Evolutionary conservation across 2,329 filamentous ascomycete species (phyloP).

Genomic region (Fusarium citri): DNA sequence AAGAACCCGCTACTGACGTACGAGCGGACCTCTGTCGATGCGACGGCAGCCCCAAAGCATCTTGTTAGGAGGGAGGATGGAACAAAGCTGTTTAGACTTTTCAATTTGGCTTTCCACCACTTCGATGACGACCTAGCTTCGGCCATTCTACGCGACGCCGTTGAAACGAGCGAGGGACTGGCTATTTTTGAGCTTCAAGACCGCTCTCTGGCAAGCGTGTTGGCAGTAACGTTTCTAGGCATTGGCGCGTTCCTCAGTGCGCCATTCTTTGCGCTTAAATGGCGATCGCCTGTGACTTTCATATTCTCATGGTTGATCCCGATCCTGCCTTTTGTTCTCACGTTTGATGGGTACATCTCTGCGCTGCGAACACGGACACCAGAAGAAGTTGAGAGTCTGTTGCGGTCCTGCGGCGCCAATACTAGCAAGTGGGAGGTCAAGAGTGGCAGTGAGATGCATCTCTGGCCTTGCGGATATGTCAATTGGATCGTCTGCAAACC

Average conservation of each 20-base stretch:
- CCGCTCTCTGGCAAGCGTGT: conserved; percentile 65
- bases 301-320: conserved; percentile 76
- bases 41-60: conserved; percentile 66
- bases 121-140: conserved; percentile 73
- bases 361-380: conserved; percentile 74
- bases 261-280: conserved; percentile 65
- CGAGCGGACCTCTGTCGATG: conserved; percentile 72
- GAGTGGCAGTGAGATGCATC: conserved; percentile 59
- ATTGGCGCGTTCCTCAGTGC: conserved; percentile 63
- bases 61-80: conserved; percentile 55
- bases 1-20: conserved; percentile 69
- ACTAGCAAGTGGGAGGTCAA: conserved; percentile 60
- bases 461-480: conserved; percentile 64
- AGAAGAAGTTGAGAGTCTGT: conserved; percentile 70
- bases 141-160: conserved; percentile 71
- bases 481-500: conserved; percentile 65
- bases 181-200: conserved; percentile 82
- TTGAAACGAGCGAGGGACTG: conserved; percentile 74
- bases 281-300: conserved; percentile 64
- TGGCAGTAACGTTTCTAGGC: conserved; percentile 65
- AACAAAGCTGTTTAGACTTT: conserved; percentile 73
- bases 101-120: conserved; percentile 82
- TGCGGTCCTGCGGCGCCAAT: conserved; percentile 64
- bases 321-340: conserved; percentile 73
- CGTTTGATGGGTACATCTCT: conserved; percentile 77